Conservation (phyloP, 2,329 filamentous ascomycete genomes). For the Paraphaeosphaeria sporulosa region DNA sequence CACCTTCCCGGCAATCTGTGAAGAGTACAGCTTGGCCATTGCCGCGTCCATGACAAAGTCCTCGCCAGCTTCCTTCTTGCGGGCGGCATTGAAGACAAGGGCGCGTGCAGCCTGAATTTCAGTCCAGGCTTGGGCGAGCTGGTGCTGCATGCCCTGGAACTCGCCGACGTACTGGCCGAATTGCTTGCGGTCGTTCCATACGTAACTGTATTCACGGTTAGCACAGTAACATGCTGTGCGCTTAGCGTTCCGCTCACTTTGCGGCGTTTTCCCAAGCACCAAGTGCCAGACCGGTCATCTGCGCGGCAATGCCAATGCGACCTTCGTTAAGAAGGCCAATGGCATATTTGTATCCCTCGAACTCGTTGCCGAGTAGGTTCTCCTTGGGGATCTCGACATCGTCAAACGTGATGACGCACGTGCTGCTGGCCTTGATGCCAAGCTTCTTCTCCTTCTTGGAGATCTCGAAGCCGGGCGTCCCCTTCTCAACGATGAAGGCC, state of each 20-base stretch:
- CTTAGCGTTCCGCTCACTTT: slow-evolving; percentile 57
- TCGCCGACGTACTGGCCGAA: slow-evolving; percentile 93
- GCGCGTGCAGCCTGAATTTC: slow-evolving; percentile 92
- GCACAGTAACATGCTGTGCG: not conserved
- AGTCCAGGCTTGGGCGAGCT: slow-evolving; percentile 93
- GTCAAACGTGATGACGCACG: slow-evolving; percentile 96
- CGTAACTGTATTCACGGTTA: slow-evolving; percentile 66
- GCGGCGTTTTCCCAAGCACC: slow-evolving; percentile 96
- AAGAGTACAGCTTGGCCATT: slow-evolving; percentile 97
- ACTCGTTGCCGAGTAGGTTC: slow-evolving; percentile 86
- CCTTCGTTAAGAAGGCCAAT: slow-evolving; percentile 95
- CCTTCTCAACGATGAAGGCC: slow-evolving; percentile 94
- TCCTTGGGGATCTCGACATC: slow-evolving; percentile 89
- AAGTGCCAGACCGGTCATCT: slow-evolving; percentile 96
- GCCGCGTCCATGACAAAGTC: slow-evolving; percentile 95
- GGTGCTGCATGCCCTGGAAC: slow-evolving; percentile 99
- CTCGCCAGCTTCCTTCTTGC: slow-evolving; percentile 97
- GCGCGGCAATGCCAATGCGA: slow-evolving; percentile 95
- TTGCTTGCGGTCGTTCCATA: slow-evolving; percentile 98
- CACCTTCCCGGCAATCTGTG: slow-evolving; percentile 89
- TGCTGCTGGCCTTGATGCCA: slow-evolving; percentile 93
- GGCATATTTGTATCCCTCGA: slow-evolving; percentile 97
- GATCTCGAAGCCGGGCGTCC: slow-evolving; percentile 85
- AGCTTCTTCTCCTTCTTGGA: slow-evolving; percentile 99
- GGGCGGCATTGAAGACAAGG: slow-evolving; percentile 92